phyloP scores from a whole-genome alignment of 306 rosid species.

The Mimosa pudica region DNA sequence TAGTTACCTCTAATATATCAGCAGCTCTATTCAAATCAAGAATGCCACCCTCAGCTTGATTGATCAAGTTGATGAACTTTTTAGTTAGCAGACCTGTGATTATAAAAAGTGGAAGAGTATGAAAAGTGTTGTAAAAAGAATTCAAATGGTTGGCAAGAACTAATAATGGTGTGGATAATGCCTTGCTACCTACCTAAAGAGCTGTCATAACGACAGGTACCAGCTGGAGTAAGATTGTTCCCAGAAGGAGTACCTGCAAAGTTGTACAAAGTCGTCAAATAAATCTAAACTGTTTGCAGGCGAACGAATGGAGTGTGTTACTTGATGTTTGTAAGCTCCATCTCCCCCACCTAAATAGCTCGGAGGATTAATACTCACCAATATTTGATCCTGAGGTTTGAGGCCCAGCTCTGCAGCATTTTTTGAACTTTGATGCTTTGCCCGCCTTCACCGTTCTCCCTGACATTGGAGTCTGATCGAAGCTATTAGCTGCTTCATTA shows the following conservation, averaged over 20 bases:
- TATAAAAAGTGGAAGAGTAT: background rate
- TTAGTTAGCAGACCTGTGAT: constrained; percentile 84
- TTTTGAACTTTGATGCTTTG: constrained; percentile 74
- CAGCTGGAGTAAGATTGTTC: constrained; percentile 82
- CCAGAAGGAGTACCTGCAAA: constrained; percentile 91
- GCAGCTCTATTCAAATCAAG: constrained; percentile 89
- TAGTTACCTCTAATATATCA: constrained; percentile 84
- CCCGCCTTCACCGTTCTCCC: constrained; percentile 66
- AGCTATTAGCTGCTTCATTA: constrained; percentile 52
- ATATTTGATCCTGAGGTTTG: constrained; percentile 72
- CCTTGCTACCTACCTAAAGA: constrained; percentile 83
- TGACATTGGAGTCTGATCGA: constrained; percentile 73
- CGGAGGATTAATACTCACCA: constrained; percentile 53
- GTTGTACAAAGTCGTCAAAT: constrained; percentile 20
- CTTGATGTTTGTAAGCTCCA: constrained; percentile 23
- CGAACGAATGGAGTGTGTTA: constrained; percentile 5
- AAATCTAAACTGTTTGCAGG: constrained; percentile 14
- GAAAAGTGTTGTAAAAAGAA: constrained; percentile 28
- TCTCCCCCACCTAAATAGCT: constrained; percentile 26
- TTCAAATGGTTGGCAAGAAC: constrained; percentile 25
- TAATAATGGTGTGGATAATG: constrained; percentile 29
- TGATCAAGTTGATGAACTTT: constrained; percentile 89
- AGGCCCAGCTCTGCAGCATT: constrained; percentile 71
- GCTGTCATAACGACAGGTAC: constrained; percentile 99
- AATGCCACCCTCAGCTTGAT: constrained; percentile 80